These are phyloP conservation scores for Suillus luteus DNA, from an alignment of 768 basidiomycete species.

Conservation along the genomic window DNA sequence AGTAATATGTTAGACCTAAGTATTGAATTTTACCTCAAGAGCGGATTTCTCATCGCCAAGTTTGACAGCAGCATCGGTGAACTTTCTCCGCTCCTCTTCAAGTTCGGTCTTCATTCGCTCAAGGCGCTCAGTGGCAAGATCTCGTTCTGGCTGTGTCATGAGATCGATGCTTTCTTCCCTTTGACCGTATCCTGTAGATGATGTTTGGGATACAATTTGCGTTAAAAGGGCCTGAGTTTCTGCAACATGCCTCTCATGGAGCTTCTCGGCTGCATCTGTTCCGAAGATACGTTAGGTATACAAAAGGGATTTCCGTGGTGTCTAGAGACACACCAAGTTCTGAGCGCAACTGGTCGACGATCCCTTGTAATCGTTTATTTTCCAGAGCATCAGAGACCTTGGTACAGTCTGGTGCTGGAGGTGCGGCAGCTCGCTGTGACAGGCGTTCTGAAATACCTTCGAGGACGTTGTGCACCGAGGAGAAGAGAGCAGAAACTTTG, in stretches of 20 bases:
- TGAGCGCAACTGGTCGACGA: constrained; percentile 50
- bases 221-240: constrained; percentile 59
- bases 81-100: constrained; percentile 63
- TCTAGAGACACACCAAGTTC: constrained; percentile 54
- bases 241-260: constrained; percentile 41
- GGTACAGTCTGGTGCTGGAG: constrained; percentile 20
- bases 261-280: constrained; percentile 50
- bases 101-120: constrained; percentile 56
- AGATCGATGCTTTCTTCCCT: constrained; percentile 53
- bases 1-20: constrained; percentile 10
- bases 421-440: constrained; percentile 18
- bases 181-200: constrained; percentile 21
- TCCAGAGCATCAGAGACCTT: constrained; percentile 40
- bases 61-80: constrained; percentile 62
- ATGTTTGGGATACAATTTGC: constrained; percentile 48
- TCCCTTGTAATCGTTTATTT: constrained; percentile 48
- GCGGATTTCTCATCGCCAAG: constrained; percentile 65
- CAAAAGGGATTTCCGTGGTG: constrained; percentile 6
- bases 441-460: constrained; percentile 33
- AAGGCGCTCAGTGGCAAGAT: constrained; percentile 57
- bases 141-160: constrained; percentile 51
- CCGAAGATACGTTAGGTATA: constrained; percentile 16
- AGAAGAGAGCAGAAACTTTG: constrained; percentile 47
- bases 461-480: constrained; percentile 40
- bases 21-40: constrained; percentile 57